Base-by-base conservation (phyloP, 164 flowering plant genomes). In the Vitis amurensis region DNA sequence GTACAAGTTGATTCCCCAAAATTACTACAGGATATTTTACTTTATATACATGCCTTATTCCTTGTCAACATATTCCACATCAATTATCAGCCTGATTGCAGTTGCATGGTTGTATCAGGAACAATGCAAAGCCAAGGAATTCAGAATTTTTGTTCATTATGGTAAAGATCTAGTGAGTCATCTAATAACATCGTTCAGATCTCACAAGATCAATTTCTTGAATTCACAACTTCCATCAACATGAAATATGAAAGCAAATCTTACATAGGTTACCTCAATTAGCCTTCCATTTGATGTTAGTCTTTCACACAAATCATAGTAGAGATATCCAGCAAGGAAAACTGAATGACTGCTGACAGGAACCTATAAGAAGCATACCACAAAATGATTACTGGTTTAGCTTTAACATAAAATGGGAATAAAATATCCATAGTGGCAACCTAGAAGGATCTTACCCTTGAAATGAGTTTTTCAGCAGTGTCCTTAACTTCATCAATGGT, bases 251-350 rank as follows among this genome's bases (percentile, higher is more conserved):
- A 44, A 64, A 62, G 11, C 9, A 63, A 31, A 53, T 55, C 47
- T 50, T 9, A 12, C 31, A 52, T 47, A 49, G 49, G 16, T 70
- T 85, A 92, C 99, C 99, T 95, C 91, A 67, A 80, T 61, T 17
- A 89, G 60, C 10, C 60, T 76, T 57, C 98, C 98, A 63, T 59
- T 79, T 58, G 80, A 78, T 61, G 86, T 68, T 50, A 89, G 81
- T 73, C 83, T 84, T 70, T 84, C 93, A 77, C 84, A 70, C 61
- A 95, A 81, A 73, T 91, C 97, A 77, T 89, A 80, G 69, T 80
- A 95, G 27, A 95, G 91, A 82, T 77, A 68, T 68, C 89, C 95
- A 67, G 91, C 91, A 59, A 89, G 72, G 73, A 87, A 91, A 63
- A 66, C 37, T 52, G 93, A 81, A 71, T 44, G 70, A 71, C 75